These are phyloP conservation scores for Litchi chinensis DNA, from an alignment of 345 rosid species.

Conservation along the genomic window DNA sequence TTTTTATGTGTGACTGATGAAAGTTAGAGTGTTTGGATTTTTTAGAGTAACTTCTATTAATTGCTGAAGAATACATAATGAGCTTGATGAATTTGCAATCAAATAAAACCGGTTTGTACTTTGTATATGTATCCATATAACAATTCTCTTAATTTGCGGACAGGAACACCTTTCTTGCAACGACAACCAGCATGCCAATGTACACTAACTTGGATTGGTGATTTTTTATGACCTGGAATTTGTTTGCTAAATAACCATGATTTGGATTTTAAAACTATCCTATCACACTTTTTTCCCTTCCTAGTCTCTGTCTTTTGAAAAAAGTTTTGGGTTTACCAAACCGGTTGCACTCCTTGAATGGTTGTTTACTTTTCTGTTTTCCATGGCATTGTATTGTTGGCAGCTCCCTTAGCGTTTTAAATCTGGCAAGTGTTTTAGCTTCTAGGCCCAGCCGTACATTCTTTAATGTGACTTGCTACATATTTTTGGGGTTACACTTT, in stretches of 20 bases:
- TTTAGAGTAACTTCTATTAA: neutral
- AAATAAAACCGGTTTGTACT: neutral
- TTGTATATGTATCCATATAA: neutral
- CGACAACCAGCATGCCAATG: neutral
- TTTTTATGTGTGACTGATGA: neutral
- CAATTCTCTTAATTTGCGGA: neutral
- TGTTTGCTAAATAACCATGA: neutral
- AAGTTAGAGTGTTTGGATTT: neutral
- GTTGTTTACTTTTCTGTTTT: neutral
- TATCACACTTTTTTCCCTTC: neutral
- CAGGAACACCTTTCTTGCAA: neutral
- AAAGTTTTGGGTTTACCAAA: neutral
- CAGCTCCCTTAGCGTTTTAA: neutral
- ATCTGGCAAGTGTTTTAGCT: neutral
- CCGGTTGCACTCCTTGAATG: neutral
- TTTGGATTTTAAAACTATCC: neutral
- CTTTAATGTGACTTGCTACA: neutral
- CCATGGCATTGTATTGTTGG: neutral
- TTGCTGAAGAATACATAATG: neutral
- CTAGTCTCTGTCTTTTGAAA: neutral
- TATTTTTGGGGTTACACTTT: neutral
- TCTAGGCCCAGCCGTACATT: neutral
- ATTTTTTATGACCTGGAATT: neutral
- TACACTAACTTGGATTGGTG: neutral
- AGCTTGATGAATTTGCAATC: neutral